Base-by-base conservation (phyloP, 352 stramenopile species). In the Phytophthora nicotianae region DNA sequence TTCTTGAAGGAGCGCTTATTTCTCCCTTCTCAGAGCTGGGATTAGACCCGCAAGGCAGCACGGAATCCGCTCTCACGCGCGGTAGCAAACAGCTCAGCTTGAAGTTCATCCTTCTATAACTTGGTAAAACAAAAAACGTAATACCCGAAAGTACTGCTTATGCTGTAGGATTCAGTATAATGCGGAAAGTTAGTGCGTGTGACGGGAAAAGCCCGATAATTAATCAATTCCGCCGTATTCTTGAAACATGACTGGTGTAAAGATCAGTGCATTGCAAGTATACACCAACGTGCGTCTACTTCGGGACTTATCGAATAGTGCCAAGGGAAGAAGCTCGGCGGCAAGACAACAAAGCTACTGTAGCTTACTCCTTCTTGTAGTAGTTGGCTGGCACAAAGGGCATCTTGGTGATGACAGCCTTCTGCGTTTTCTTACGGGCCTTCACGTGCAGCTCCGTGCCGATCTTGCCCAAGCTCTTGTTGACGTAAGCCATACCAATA, bases 401-500 rank as follows among this genome's bases (percentile, higher is more conserved):
- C 97, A 99, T 99, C 82, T 98, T 98, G 62, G 91, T 93, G 49
- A 99, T 86, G 32, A 90, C 81, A 5, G 96, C 90, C 40, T 84
- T 80, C 73, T 98, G 84, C 77, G 97, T 88, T 77, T 99, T 99
- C 69, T 93, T 92, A 64, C 97, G 92, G 41, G 98, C 96, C 74
- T 98, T 98, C 8, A 99, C 68, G 51, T 89, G 83, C 51, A 99
- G 74, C 54, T 97, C 76, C 42, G 97, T 99, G 59, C 95, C 97
- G 47, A 89, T 68, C 80, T 99, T 99, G 51, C 79, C 65, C 47
- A 87, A 46, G 8, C 64, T 81, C 62, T 96, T 98, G 58, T 94
- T 80, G 26, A 99, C 95, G 77, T 99, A 99, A 51, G 97, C 97
- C 97, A 99, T 99, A 42, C 97, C 96, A 63, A 99, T 95, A 6